phyloP scores from a whole-genome alignment of 768 basidiomycete species.

The Paxillus involutus region DNA sequence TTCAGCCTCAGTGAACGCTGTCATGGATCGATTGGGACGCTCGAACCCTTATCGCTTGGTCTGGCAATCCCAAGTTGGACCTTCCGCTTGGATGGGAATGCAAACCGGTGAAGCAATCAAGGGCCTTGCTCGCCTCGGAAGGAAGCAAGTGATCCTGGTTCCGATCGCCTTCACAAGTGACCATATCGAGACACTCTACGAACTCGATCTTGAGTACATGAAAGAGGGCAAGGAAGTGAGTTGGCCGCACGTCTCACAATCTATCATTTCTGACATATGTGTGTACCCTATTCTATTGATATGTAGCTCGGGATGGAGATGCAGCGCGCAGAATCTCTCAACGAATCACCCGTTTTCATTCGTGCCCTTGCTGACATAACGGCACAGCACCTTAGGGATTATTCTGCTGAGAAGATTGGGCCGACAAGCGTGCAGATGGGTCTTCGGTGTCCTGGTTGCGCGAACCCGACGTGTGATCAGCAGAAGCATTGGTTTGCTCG shows the following conservation, averaged over 20 bases:
- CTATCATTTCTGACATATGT: slow-evolving; percentile 1
- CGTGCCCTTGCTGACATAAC: slow-evolving; percentile 92
- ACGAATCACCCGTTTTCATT: slow-evolving; percentile 95
- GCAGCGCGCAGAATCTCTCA: slow-evolving; percentile 85
- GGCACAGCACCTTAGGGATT: slow-evolving; percentile 71
- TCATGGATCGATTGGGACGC: slow-evolving; percentile 83
- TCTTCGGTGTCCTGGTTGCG: slow-evolving; percentile 93
- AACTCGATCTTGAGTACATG: slow-evolving; percentile 91
- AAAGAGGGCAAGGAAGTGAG: slow-evolving; percentile 88
- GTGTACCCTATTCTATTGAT: slow-evolving; percentile 5
- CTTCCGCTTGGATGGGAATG: slow-evolving; percentile 97
- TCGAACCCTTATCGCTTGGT: slow-evolving; percentile 89
- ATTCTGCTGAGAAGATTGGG: slow-evolving; percentile 50
- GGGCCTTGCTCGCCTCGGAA: slow-evolving; percentile 74
- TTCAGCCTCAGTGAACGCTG: slow-evolving; percentile 87
- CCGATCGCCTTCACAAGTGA: slow-evolving; percentile 99
- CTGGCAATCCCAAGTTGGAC: slow-evolving; percentile 98
- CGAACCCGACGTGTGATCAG: slow-evolving; percentile 80
- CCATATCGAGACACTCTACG: slow-evolving; percentile 98
- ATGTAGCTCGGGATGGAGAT: slow-evolving; percentile 86
- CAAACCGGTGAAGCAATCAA: slow-evolving; percentile 92
- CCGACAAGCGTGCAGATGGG: slow-evolving; percentile 77
- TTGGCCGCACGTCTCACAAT: neutral
- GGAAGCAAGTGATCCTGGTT: slow-evolving; percentile 77
- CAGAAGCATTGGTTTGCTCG: slow-evolving; percentile 90